Percentiles rank a stretch among this genome's conserved stretches.
Evolutionary conservation across 2,329 filamentous ascomycete species (phyloP).

Genomic region (Aspergillus neotritici): DNA sequence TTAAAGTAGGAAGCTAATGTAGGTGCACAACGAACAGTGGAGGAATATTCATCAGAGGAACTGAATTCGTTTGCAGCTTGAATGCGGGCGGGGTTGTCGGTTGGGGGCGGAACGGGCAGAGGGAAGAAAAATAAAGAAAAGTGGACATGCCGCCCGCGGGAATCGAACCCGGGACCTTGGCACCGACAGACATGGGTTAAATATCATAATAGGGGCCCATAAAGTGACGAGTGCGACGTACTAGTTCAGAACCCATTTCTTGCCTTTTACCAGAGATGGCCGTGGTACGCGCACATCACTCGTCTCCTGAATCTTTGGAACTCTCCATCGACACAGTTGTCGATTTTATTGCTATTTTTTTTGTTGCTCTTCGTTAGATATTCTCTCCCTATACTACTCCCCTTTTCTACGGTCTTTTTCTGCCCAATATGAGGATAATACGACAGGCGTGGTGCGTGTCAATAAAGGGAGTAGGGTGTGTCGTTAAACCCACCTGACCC

Average conservation of each 20-base stretch:
- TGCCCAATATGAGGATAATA: neutral
- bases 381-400: neutral
- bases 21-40: neutral
- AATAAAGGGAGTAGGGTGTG: too few relatives aligned
- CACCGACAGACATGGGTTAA: neutral
- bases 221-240: slow-evolving; percentile 61
- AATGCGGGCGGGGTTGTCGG: slow-evolving; percentile 15
- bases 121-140: slow-evolving; percentile 10
- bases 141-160: slow-evolving; percentile 2
- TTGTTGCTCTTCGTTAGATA: slow-evolving; percentile 2
- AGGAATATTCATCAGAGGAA: neutral
- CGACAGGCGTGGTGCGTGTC: slow-evolving; percentile 7
- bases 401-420: neutral
- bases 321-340: slow-evolving; percentile 40
- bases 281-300: slow-evolving; percentile 59
- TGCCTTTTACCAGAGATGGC: slow-evolving; percentile 78
- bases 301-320: slow-evolving; percentile 58
- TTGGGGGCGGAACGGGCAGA: slow-evolving; percentile 7
- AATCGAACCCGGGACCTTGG: slow-evolving; percentile 25
- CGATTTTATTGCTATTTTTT: slow-evolving; percentile 35
- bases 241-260: slow-evolving; percentile 68
- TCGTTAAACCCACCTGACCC: too few relatives aligned
- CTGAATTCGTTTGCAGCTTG: neutral
- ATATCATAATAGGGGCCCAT: neutral
- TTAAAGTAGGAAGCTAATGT: neutral